phyloP scores from a whole-genome alignment of 306 rosid genomes.

The Cicer cuneatum region DNA sequence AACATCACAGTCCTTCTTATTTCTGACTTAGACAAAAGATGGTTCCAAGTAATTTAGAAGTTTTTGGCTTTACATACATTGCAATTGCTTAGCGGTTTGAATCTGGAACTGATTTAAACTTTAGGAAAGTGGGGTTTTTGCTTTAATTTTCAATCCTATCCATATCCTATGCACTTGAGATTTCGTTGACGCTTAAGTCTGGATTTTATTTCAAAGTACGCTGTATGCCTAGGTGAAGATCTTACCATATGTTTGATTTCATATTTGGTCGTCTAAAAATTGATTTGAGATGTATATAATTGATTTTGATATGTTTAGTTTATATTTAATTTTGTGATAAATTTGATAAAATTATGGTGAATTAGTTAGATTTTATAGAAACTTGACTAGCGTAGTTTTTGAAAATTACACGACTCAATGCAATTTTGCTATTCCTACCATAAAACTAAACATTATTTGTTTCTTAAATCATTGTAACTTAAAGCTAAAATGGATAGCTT shows the following conservation, averaged over 20 bases:
- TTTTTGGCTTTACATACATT: constrained; percentile 7
- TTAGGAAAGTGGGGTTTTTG: background rate
- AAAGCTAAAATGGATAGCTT: no score
- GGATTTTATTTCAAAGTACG: background rate
- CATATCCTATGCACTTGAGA: constrained; percentile 30
- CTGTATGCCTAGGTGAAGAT: background rate
- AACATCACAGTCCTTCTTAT: background rate
- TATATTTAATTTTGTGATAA: no score
- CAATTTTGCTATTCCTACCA: no score
- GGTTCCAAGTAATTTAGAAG: constrained; percentile 37
- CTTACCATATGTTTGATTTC: background rate
- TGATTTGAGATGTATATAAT: no score
- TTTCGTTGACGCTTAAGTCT: constrained; percentile 31
- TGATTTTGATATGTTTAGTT: no score
- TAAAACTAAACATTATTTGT: no score
- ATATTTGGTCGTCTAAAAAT: no score
- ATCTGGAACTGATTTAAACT: constrained; percentile 7
- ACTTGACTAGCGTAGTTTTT: no score
- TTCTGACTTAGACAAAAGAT: constrained; percentile 39
- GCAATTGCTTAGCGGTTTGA: background rate
- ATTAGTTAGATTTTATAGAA: no score
- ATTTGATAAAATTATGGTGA: no score
- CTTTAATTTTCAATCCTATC: constrained; percentile 3
- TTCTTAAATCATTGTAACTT: no score
- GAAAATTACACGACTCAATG: no score